Percentiles rank a stretch among this genome's conserved stretches.
Evolutionary conservation across 169 alveolate species (phyloP).

Genomic region (Theileria parva): DNA sequence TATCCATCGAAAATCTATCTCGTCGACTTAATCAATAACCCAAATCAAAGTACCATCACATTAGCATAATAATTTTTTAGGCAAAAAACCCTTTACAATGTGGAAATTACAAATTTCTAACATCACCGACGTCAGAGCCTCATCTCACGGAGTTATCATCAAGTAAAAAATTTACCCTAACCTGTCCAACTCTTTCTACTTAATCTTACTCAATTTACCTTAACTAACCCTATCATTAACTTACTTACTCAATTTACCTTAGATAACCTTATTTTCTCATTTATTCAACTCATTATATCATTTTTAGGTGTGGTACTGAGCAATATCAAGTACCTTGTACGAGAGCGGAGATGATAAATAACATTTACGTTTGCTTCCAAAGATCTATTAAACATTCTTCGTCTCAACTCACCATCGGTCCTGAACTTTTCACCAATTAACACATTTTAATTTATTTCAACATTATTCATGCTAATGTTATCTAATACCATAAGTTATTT

Average conservation of each 20-base stretch:
- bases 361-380: slow-evolving; percentile 40
- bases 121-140: slow-evolving; percentile 57
- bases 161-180: too few relatives aligned
- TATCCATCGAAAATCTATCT: slow-evolving; percentile 63
- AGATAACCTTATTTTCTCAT: too few relatives aligned
- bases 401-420: slow-evolving; percentile 48
- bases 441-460: background rate
- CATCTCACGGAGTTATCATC: slow-evolving; percentile 63
- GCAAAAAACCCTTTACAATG: slow-evolving; percentile 20
- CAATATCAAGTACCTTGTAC: slow-evolving; percentile 59
- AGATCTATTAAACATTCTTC: slow-evolving; percentile 47
- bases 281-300: background rate
- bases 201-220: too few relatives aligned
- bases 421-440: slow-evolving; percentile 38
- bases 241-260: too few relatives aligned
- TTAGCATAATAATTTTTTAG: background rate
- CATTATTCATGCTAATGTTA: background rate
- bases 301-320: slow-evolving; percentile 16
- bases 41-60: background rate
- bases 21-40: slow-evolving; percentile 25
- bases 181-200: too few relatives aligned
- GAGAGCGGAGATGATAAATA: slow-evolving; percentile 37
- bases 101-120: slow-evolving; percentile 55
- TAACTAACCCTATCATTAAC: too few relatives aligned
- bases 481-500: too few relatives aligned